Percentiles rank a stretch among this genome's conserved stretches.
phyloP scores from a whole-genome alignment of 768 basidiomycete genomes.

The Podaxis sp. region DNA sequence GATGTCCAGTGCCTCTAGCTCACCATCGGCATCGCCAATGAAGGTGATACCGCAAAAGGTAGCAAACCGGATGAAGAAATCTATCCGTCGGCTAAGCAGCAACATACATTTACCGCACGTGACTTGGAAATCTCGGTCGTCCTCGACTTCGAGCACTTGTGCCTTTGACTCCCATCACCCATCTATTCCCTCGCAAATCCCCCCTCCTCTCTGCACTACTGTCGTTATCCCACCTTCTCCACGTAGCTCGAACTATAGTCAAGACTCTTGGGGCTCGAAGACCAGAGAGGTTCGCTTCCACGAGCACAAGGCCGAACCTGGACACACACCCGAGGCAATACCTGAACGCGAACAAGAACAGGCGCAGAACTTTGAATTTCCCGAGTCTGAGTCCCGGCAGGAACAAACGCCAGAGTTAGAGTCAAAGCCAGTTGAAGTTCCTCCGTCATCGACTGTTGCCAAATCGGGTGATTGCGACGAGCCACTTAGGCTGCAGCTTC shows the following conservation, averaged over 20 bases:
- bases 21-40: slow-evolving; percentile 18
- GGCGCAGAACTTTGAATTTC: not conserved
- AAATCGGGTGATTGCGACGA: slow-evolving; percentile 1
- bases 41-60: slow-evolving; percentile 20
- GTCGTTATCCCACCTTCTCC: not conserved
- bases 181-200: slow-evolving; percentile 20
- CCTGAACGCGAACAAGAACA: not conserved
- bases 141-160: slow-evolving; percentile 22
- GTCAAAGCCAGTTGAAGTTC: not conserved
- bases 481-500: not conserved
- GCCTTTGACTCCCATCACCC: slow-evolving; percentile 35
- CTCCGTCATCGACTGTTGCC: not conserved
- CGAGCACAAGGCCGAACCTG: not conserved
- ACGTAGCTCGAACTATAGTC: not conserved
- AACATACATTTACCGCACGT: slow-evolving; percentile 28
- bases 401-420: not conserved
- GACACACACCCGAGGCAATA: not conserved
- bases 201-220: not conserved
- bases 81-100: slow-evolving; percentile 28
- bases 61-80: slow-evolving; percentile 26
- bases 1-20: not conserved
- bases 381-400: not conserved
- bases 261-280: not conserved
- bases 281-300: not conserved
- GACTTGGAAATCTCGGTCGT: slow-evolving; percentile 18